Base-by-base conservation (phyloP, 495 filamentous ascomycete species). In the Articulospora tetracladia region DNA sequence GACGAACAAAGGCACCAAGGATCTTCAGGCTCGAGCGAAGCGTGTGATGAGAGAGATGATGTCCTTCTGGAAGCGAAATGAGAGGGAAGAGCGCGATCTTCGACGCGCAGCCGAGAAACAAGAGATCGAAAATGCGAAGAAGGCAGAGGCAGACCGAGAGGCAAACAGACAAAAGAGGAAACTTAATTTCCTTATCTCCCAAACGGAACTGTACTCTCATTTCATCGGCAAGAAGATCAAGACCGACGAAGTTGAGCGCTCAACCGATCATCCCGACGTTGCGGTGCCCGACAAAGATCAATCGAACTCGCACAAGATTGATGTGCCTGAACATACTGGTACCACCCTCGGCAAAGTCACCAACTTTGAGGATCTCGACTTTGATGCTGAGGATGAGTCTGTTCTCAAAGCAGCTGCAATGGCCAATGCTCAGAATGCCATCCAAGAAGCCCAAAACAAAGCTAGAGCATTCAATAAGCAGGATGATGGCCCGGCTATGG, bases 181-280 rank as follows among this genome's bases (percentile, higher is more conserved):
- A 75, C 89, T 99, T 62, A 97, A 99, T 77, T 99, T 99, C 84
- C 80, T 99, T 60, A 98, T 99, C 71, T 97, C 93, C 6, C 94
- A 99, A 74, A 99, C 94, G 20, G 94, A 99, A 68, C 77, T 99
- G 56, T 99, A 98, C 76, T 97, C 93, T 11, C 94, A 99, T 82
- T 99, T 99, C 72, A 96, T 99, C 65, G 94, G 95, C 66, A 95
- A 95, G 72, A 99, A 99, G 78, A 93, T 98, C 73, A 94, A 94
- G 77, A 98, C 93, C 3, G 87, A 91, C 68, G 93, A 97, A 64
- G 90, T 95, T 15, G 92, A 97, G 71, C 81, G 87, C 55, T 91
- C 85, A 47, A 90, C 90, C n/a, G 90, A 92, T 62, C 89, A 91
- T 67, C 84, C 81, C 0, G 87, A 91, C 44, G 84, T 84, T 36